These are phyloP conservation scores for Thermochaetoides dissita DNA, from an alignment of 2,329 filamentous ascomycete genomes.

Conservation along the genomic window DNA sequence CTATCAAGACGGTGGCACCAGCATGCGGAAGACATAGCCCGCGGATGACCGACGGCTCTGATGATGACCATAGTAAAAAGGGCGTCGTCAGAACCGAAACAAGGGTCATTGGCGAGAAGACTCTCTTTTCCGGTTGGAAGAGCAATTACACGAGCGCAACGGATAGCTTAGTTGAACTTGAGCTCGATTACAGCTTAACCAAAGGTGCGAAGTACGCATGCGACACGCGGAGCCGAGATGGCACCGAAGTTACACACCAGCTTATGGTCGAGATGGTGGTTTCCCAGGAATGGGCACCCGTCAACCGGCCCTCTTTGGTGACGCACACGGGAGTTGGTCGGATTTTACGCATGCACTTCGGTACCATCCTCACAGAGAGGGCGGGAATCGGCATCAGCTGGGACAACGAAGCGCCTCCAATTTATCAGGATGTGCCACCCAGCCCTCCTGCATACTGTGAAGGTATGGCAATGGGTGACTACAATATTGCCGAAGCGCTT, in stretches of 20 bases:
- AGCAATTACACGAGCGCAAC: slow-evolving; percentile 38
- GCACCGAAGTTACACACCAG: slow-evolving; percentile 68
- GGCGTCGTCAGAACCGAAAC: slow-evolving; percentile 61
- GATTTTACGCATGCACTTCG: slow-evolving; percentile 86
- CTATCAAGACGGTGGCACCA: slow-evolving; percentile 61
- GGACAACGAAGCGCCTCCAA: slow-evolving; percentile 89
- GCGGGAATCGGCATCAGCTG: slow-evolving; percentile 82
- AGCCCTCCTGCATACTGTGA: slow-evolving; percentile 60
- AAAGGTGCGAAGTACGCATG: slow-evolving; percentile 53
- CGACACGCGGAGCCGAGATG: slow-evolving; percentile 60
- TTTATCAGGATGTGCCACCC: slow-evolving; percentile 85
- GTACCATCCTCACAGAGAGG: slow-evolving; percentile 66
- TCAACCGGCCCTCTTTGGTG: slow-evolving; percentile 51
- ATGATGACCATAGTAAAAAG: slow-evolving; percentile 34
- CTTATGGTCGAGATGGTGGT: slow-evolving; percentile 90
- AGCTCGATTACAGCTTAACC: slow-evolving; percentile 60
- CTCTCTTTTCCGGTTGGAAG: slow-evolving; percentile 84
- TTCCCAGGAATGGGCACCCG: slow-evolving; percentile 71
- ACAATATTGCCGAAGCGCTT: slow-evolving; percentile 25
- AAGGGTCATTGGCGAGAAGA: slow-evolving; percentile 64
- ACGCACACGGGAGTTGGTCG: slow-evolving; percentile 82
- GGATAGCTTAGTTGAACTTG: slow-evolving; percentile 57
- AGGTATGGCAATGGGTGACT: slow-evolving; percentile 18
- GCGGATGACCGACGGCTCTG: slow-evolving; percentile 30
- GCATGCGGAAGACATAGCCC: slow-evolving; percentile 65